A percentile compares a stretch with the other conserved stretches of the same genome.
Evolutionary conservation across 2,329 filamentous ascomycete genomes (phyloP).

Genomic region (Hypoxylon sp.): DNA sequence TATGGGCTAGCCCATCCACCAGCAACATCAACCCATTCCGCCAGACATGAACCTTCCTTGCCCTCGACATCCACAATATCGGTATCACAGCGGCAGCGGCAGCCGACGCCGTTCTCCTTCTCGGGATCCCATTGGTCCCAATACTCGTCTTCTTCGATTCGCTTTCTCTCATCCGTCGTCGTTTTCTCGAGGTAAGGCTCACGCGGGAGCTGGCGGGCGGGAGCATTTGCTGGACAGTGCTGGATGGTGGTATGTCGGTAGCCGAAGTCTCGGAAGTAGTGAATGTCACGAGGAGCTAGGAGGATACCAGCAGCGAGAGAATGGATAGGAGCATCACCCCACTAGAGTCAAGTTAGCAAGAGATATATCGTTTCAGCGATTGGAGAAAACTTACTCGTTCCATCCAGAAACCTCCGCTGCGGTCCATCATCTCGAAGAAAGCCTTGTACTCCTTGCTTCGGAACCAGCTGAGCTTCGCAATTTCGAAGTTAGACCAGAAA

Average conservation of each 20-base stretch:
- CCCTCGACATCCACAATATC: slow-evolving; percentile 98
- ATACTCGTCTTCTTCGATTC: slow-evolving; percentile 94
- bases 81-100: slow-evolving; percentile 95
- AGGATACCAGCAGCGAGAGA: slow-evolving; percentile 94
- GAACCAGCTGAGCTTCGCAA: slow-evolving; percentile 95
- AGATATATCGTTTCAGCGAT: slow-evolving; percentile 17
- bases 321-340: slow-evolving; percentile 98
- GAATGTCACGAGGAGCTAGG: slow-evolving; percentile 84
- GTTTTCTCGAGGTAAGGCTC: slow-evolving; percentile 86
- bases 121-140: slow-evolving; percentile 90
- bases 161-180: slow-evolving; percentile 84
- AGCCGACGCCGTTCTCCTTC: slow-evolving; percentile 97
- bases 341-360: slow-evolving; percentile 71
- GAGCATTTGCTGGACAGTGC: slow-evolving; percentile 97
- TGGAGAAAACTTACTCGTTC: slow-evolving; percentile 78
- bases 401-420: slow-evolving; percentile 98
- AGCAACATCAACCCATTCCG: slow-evolving; percentile 97
- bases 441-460: slow-evolving; percentile 97
- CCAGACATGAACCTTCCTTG: slow-evolving; percentile 94
- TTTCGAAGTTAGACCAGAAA: slow-evolving; percentile 99
- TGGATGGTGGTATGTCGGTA: slow-evolving; percentile 99
- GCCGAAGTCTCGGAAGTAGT: slow-evolving; percentile 99
- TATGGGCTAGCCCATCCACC: slow-evolving; percentile 82
- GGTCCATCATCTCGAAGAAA: slow-evolving; percentile 99
- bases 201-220: slow-evolving; percentile 85